Evolutionary conservation across 306 rosid genomes (phyloP), one percentile per base, ranked within the genome.

Genomic region (Pyrus communis): DNA sequence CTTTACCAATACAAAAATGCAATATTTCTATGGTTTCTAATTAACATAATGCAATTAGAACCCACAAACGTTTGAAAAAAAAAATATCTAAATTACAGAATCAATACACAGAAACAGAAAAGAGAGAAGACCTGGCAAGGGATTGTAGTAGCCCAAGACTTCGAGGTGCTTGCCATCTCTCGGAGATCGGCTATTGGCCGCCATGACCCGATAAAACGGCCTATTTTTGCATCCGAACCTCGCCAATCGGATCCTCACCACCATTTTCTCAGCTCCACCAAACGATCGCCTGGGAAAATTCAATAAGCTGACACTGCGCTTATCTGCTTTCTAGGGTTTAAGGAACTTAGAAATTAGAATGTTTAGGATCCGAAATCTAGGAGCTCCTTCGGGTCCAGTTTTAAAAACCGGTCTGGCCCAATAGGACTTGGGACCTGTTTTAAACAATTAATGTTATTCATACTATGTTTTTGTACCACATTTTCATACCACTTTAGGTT

Each of bases 151-250:
- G 19, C 97, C 98, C 5, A 92, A 84, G 74, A 89, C 89, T 75
- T 95, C 98, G 51, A 95, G 97, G 74, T 95, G 99, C 57, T 91
- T 91, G 73, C 97, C 97, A 62, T 92, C 97, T 76, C 99, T 85
- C 0, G 98, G 98, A 63, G 97, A 95, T 69, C 97, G 86, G 78
- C 98, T 91, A 84, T 95, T 93, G 3, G 97, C 97, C 0, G 96
- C 96, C 92, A 91, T 95, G 13, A 95, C 96, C 31, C 99, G 83
- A 72, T 92, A 92, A 74, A 92, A 95, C 3, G 98, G 99, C 62
- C 89, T 89, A 88, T 95, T 92, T 79, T 79, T 89, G 80, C 97
- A 92, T 5, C 97, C 99, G 28, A 91, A 85, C 22, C 98, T 88
- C 13, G 97, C 89, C 68, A 96, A 74, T 42, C 99, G 92, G 73